phyloP scores from a whole-genome alignment of 2,329 filamentous ascomycete species.

The Curvularia eragrostidis region DNA sequence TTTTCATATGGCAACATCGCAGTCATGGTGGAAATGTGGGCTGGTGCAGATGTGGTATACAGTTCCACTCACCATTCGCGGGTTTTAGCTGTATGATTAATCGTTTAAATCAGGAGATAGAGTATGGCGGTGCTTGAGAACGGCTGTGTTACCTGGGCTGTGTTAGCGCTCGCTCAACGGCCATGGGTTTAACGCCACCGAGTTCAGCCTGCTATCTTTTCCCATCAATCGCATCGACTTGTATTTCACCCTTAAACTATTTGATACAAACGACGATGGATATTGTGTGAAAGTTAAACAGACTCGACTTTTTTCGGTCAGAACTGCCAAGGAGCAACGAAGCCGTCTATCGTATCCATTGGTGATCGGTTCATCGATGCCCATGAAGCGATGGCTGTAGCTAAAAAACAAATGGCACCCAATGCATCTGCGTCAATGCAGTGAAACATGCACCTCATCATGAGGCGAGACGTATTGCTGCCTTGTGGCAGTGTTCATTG shows the following conservation, averaged over 20 bases:
- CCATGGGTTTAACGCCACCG: background rate
- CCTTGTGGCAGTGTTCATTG: background rate
- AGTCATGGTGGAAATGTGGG: background rate
- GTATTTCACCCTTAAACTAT: background rate
- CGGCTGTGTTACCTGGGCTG: background rate
- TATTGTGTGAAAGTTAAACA: background rate
- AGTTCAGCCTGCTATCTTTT: background rate
- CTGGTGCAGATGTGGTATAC: background rate
- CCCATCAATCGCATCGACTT: background rate
- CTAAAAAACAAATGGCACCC: background rate
- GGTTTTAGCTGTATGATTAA: background rate
- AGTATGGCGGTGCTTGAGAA: background rate
- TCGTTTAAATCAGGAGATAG: background rate
- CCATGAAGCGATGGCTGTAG: background rate
- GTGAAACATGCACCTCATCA: background rate
- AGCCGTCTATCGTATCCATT: background rate
- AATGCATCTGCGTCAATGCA: background rate
- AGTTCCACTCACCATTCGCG: background rate
- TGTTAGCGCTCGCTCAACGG: background rate
- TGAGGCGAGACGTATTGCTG: background rate
- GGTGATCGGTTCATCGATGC: background rate
- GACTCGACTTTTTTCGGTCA: background rate
- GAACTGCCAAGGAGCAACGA: background rate
- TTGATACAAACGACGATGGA: background rate
- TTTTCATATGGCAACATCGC: background rate